Percentiles rank a stretch among this genome's conserved stretches.
phyloP scores from a whole-genome alignment of 2,329 filamentous ascomycete genomes.

The Xylariales sp. region DNA sequence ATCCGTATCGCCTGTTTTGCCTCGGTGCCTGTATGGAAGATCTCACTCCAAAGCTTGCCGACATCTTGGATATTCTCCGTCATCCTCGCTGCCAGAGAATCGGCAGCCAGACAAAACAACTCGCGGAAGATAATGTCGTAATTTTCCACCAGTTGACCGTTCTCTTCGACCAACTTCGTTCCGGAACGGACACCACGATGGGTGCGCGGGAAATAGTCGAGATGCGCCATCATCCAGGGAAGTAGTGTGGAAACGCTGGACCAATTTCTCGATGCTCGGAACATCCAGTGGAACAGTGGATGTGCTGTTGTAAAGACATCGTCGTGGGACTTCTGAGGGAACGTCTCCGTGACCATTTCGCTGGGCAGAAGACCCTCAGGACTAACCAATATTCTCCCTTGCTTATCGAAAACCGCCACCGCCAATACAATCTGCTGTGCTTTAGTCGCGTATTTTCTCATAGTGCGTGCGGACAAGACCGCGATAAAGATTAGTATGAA shows the following conservation, averaged over 20 bases:
- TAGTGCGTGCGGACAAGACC: slow-evolving; percentile 33
- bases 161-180: slow-evolving; percentile 27
- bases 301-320: slow-evolving; percentile 62
- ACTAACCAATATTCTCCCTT: slow-evolving; percentile 48
- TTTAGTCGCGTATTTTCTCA: slow-evolving; percentile 33
- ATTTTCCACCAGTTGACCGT: slow-evolving; percentile 42
- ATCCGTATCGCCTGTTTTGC: background rate
- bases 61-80: slow-evolving; percentile 1
- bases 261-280: slow-evolving; percentile 60
- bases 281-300: slow-evolving; percentile 65
- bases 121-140: slow-evolving; percentile 63
- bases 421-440: slow-evolving; percentile 40
- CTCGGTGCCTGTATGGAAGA: slow-evolving; percentile 1
- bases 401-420: slow-evolving; percentile 46
- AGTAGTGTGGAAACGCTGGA: slow-evolving; percentile 50
- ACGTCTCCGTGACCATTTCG: slow-evolving; percentile 59
- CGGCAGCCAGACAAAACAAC: slow-evolving; percentile 60
- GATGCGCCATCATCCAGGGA: slow-evolving; percentile 56
- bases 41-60: slow-evolving; percentile 1
- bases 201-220: slow-evolving; percentile 34
- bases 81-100: background rate
- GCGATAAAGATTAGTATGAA: slow-evolving; percentile 36
- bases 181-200: slow-evolving; percentile 16
- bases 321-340: slow-evolving; percentile 54
- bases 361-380: slow-evolving; percentile 50